Percentiles rank a stretch among this genome's conserved stretches.
Evolutionary conservation across 2,329 filamentous ascomycete species (phyloP).

Genomic region (Huntiella decipiens): DNA sequence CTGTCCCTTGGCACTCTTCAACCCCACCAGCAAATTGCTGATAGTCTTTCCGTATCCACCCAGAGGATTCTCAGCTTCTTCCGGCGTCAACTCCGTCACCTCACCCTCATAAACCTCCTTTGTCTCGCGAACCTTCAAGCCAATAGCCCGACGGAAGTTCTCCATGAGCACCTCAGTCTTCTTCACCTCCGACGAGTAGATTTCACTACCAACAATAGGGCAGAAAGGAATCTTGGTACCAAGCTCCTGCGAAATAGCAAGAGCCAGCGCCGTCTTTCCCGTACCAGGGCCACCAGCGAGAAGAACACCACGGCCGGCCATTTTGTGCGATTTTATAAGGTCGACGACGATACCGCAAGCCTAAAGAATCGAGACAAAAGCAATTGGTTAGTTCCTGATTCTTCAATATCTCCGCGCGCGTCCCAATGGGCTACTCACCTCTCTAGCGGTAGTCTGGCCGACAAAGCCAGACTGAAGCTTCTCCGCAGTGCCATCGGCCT

Average conservation of each 20-base stretch:
- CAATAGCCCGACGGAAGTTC: conserved; percentile 93
- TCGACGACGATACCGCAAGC: conserved; percentile 93
- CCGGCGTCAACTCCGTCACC: conserved; percentile 89
- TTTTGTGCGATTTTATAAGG: conserved; percentile 87
- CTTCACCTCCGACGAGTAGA: conserved; percentile 96
- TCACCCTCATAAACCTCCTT: conserved; percentile 99
- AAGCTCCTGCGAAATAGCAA: conserved; percentile 90
- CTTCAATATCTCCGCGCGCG: not conserved
- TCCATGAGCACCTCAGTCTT: conserved; percentile 99
- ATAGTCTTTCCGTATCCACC: conserved; percentile 96
- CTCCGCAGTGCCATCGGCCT: conserved; percentile 70
- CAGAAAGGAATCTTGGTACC: conserved; percentile 98
- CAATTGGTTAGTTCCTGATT: not conserved
- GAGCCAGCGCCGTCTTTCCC: conserved; percentile 87
- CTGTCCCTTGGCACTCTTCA: conserved; percentile 90
- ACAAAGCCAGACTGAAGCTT: conserved; percentile 67
- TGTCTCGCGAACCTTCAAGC: conserved; percentile 89
- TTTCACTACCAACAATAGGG: conserved; percentile 92
- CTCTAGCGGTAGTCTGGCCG: conserved; percentile 70
- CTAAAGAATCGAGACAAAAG: conserved; percentile 23
- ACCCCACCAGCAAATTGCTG: conserved; percentile 78
- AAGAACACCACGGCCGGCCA: conserved; percentile 85
- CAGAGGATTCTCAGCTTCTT: conserved; percentile 93
- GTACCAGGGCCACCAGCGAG: conserved; percentile 89
- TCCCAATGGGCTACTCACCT: conserved; percentile 35